Evolutionary conservation across 257 asterid genomes (phyloP).

Genomic region (Ballota nigra): DNA sequence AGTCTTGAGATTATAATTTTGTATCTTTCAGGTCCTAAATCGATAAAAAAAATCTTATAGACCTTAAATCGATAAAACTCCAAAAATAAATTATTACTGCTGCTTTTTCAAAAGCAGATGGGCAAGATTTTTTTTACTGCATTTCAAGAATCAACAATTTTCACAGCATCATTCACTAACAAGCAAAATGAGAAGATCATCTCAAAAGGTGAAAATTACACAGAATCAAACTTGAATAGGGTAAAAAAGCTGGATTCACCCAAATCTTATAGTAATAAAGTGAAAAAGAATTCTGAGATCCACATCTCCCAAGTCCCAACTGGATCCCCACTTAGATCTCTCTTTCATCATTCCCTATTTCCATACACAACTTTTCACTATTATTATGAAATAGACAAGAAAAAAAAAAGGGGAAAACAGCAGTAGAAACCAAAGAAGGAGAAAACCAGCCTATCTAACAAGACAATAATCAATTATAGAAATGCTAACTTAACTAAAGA

Average conservation of each 20-base stretch:
- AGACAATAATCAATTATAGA: constrained; percentile 15
- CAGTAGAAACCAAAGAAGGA: not conserved
- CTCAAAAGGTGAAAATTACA: not conserved
- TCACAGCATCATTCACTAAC: not conserved
- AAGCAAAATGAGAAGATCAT: not conserved
- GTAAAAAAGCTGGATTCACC: constrained; percentile 13
- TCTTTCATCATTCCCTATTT: not conserved
- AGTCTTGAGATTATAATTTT: no score
- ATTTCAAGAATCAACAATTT: not conserved
- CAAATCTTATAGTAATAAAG: constrained; percentile 4
- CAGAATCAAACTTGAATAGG: constrained; percentile 3
- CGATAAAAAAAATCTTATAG: no score
- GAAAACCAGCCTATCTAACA: constrained; percentile 15
- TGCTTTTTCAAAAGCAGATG: not conserved
- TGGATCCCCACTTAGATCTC: not conserved
- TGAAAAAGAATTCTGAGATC: constrained; percentile 9
- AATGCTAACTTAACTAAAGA: constrained; percentile 13
- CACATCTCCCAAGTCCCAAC: constrained; percentile 13
- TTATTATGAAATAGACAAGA: not conserved
- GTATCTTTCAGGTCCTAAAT: no score
- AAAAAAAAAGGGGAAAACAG: not conserved
- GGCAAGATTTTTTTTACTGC: not conserved
- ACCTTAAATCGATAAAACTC: no score
- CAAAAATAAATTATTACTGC: no score
- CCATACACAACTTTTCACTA: not conserved